A percentile compares a stretch with the other conserved stretches of the same genome.
Conservation (phyloP, 352 stramenopile genomes). For the Pythium aristosporum region DNA sequence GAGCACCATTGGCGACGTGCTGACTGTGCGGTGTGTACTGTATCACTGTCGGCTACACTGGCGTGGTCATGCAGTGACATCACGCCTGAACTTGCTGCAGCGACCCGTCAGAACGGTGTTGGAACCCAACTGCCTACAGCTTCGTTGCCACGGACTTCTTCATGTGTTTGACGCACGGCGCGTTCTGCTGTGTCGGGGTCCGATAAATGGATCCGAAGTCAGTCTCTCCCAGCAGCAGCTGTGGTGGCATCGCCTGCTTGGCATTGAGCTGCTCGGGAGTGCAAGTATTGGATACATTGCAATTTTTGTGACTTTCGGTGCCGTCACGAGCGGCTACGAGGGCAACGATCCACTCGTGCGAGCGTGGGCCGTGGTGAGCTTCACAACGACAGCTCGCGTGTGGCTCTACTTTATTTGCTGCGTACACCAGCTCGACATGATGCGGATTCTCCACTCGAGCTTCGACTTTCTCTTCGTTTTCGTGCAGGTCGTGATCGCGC, state of each 20-base stretch:
- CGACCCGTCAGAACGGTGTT: background rate
- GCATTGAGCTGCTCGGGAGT: background rate
- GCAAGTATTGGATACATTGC: background rate
- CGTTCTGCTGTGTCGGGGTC: background rate
- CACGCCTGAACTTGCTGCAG: background rate
- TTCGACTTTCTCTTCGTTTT: conserved; percentile 20
- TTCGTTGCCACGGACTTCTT: background rate
- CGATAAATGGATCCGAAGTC: no score
- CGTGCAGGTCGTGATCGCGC: conserved; percentile 11
- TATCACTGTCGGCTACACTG: background rate
- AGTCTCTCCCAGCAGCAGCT: no score
- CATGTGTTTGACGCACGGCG: background rate
- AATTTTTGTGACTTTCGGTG: background rate
- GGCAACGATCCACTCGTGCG: background rate
- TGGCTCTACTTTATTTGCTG: background rate
- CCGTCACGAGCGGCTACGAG: background rate
- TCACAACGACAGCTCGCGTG: background rate
- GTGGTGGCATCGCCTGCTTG: background rate
- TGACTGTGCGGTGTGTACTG: conserved; percentile 3
- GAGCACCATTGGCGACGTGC: background rate
- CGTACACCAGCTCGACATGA: conserved; percentile 16
- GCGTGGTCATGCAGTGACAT: background rate
- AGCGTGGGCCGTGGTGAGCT: background rate
- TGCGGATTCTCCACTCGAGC: conserved; percentile 4
- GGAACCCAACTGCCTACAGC: background rate